Evolutionary conservation across 352 stramenopile species (phyloP), one percentile per base, ranked within the genome.

Genomic region (Phytophthora niederhauseri): DNA sequence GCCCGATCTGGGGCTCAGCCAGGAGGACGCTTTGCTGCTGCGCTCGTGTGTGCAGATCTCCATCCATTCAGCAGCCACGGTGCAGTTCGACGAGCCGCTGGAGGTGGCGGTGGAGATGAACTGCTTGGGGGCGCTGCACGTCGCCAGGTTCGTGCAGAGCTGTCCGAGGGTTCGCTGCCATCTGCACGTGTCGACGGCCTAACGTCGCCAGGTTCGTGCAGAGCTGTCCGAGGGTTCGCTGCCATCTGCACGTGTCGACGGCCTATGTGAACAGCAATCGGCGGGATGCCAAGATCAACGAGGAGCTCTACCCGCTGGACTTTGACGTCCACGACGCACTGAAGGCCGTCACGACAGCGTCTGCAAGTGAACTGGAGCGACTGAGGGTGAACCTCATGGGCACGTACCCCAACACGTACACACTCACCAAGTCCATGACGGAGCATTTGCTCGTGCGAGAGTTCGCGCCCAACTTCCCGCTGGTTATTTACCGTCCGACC

Each of bases 361-460:
- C 83, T 15, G 62, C 85, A 0, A 81, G 61, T 26, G 81, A 94
- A 41, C 61, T 92, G 30, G 86, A 91, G 53, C 75, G 82, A 6
- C 62, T 97, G 28, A 74, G 79, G 34, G 78, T 92, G 15, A 91
- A 95, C 52, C 72, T 96, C 30, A 94, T 96, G 64, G 87, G 90
- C 26, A 93, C 88, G 24, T 97, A 95, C 75, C 87, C 89, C 6
- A 97, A 97, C 72, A 97, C 90, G 48, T 97, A 96, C 72, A 89
- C 87, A 20, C 81, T 97, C 0, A 97, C 89, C 67, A 96, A 97
- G 73, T 93, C 87, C 15, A 95, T 96, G 82, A 87, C 88, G 45
- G 90, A 97, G 73, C 82, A 93, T 36, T 57, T 96, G 28, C 52
- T 95, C 26, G 68, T 85, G 48, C 72, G 83, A 64, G 73, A 86